phyloP scores from a whole-genome alignment of 2,329 filamentous ascomycete species.

The Pseudogymnoascus verrucosus region DNA sequence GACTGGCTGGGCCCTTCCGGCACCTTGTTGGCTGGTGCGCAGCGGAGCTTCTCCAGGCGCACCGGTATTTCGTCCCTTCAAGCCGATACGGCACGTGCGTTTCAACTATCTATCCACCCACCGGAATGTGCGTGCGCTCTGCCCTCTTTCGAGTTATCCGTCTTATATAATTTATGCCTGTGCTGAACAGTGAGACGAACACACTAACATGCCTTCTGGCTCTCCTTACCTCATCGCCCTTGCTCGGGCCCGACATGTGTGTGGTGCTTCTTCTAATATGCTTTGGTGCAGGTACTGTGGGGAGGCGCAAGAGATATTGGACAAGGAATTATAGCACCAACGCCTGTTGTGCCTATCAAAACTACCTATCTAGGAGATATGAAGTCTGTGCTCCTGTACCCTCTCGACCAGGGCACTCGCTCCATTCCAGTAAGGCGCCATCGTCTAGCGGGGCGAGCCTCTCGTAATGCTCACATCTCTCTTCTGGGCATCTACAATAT shows the following conservation, averaged over 20 bases:
- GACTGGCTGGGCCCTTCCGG: background rate
- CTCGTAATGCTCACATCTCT: background rate
- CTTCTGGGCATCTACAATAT: background rate
- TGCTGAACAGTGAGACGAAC: background rate
- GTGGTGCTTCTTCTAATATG: background rate
- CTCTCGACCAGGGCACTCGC: background rate
- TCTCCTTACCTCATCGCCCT: background rate
- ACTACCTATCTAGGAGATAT: background rate
- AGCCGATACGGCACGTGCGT: background rate
- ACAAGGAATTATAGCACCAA: constrained; percentile 6
- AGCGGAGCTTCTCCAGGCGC: too few relatives aligned
- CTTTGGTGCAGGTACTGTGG: constrained; percentile 6
- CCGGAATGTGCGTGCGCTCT: background rate
- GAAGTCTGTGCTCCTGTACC: background rate
- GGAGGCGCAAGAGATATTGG: constrained; percentile 5
- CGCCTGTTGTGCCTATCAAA: background rate
- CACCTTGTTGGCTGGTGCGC: background rate
- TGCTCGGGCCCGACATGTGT: background rate
- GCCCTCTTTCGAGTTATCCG: background rate
- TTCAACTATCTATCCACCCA: background rate
- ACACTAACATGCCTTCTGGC: background rate
- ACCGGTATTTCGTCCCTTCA: constrained; percentile 5
- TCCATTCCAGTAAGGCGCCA: constrained; percentile 1
- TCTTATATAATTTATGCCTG: constrained; percentile 1
- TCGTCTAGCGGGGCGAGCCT: background rate